These are phyloP conservation scores for Aspergillus oerlinghausenensis DNA, from an alignment of 2,329 filamentous ascomycete species.

Conservation along the genomic window DNA sequence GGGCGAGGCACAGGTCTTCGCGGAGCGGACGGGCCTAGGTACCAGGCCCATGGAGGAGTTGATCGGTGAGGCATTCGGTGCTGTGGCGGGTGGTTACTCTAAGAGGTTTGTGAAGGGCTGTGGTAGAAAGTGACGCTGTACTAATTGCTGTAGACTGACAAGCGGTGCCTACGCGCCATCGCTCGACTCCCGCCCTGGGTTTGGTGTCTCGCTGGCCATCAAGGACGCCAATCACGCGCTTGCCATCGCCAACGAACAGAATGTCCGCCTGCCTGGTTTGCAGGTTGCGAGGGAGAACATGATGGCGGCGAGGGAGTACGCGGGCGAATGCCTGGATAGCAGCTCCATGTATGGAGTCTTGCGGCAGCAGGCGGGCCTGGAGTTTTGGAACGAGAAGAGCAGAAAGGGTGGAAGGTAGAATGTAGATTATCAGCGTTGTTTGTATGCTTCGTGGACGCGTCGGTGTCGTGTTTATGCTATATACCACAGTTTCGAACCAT, in stretches of 20 bases:
- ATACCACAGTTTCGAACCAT: not conserved
- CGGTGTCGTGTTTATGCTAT: not conserved
- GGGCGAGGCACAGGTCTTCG: conserved; percentile 44
- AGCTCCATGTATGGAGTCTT: conserved; percentile 36
- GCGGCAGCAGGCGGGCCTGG: conserved; percentile 33
- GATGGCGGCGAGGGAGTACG: conserved; percentile 32
- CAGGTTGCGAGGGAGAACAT: conserved; percentile 33
- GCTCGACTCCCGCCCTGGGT: conserved; percentile 31
- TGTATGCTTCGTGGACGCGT: not conserved
- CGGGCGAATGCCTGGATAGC: conserved; percentile 35
- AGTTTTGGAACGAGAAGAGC: conserved; percentile 39
- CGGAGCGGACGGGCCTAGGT: conserved; percentile 43
- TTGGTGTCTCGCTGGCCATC: conserved; percentile 35
- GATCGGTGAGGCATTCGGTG: conserved; percentile 42
- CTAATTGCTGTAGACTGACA: conserved; percentile 29
- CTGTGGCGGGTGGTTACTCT: conserved; percentile 40
- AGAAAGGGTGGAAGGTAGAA: conserved; percentile 14
- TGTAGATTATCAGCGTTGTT: not conserved
- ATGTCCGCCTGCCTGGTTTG: conserved; percentile 30
- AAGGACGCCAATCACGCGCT: conserved; percentile 36
- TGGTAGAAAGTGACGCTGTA: not conserved
- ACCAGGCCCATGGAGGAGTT: conserved; percentile 39
- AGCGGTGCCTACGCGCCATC: conserved; percentile 41
- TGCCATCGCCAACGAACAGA: conserved; percentile 27
- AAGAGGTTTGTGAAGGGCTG: conserved; percentile 26